Evolutionary conservation across 1,284 basidiomycete genomes (phyloP).

Genomic region (Austroboletus novae-zelandiae): DNA sequence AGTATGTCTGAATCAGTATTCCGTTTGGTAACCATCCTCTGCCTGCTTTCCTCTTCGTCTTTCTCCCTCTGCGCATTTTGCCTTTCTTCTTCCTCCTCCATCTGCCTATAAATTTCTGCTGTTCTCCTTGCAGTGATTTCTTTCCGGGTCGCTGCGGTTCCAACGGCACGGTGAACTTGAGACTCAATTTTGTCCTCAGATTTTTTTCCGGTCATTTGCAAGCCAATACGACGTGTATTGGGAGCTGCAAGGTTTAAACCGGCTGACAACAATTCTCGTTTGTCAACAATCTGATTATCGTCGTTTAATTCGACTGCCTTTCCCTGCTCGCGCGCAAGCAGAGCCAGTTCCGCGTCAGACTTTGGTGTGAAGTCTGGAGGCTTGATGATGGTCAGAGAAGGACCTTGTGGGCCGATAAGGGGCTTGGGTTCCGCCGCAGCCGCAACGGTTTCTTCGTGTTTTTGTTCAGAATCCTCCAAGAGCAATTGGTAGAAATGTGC

Average conservation of each 20-base stretch:
- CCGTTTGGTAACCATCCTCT: slow-evolving; percentile 57
- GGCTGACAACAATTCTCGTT: slow-evolving; percentile 86
- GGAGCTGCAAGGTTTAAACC: slow-evolving; percentile 89
- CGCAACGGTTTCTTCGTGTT: slow-evolving; percentile 82
- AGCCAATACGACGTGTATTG: slow-evolving; percentile 65
- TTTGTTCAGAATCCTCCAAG: slow-evolving; percentile 76
- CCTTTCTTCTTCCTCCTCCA: slow-evolving; percentile 68
- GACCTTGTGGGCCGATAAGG: slow-evolving; percentile 58
- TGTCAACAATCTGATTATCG: slow-evolving; percentile 96
- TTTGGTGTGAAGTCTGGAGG: slow-evolving; percentile 57
- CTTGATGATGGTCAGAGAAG: slow-evolving; percentile 65
- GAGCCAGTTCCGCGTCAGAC: slow-evolving; percentile 73
- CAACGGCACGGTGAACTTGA: slow-evolving; percentile 68
- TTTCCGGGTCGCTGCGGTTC: slow-evolving; percentile 70
- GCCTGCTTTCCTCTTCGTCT: slow-evolving; percentile 56
- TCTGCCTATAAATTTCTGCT: slow-evolving; percentile 69
- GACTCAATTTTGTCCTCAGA: slow-evolving; percentile 33
- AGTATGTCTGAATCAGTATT: slow-evolving; percentile 71
- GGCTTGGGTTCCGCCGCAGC: slow-evolving; percentile 57
- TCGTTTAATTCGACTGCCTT: slow-evolving; percentile 96
- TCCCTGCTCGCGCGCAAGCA: slow-evolving; percentile 66
- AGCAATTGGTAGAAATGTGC: slow-evolving; percentile 84
- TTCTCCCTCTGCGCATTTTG: slow-evolving; percentile 54
- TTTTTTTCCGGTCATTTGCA: slow-evolving; percentile 34
- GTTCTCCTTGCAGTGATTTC: slow-evolving; percentile 82